Conservation (phyloP, 2,329 filamentous ascomycete species). For the Penicillium fuscoglaucum region DNA sequence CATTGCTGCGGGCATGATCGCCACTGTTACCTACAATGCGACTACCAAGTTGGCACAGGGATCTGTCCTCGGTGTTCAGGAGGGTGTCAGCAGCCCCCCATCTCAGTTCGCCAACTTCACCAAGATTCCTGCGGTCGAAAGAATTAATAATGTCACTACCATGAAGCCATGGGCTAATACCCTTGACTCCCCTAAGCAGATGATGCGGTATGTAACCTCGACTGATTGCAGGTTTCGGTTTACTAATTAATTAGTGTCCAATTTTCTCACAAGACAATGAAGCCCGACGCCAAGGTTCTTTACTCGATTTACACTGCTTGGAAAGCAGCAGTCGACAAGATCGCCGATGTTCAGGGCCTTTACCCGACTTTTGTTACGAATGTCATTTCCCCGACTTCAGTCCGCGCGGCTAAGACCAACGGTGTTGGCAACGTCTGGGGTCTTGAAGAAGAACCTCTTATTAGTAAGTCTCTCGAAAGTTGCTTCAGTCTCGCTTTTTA, state of each 20-base stretch:
- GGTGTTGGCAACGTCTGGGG: slow-evolving; percentile 45
- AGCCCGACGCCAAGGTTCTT: slow-evolving; percentile 36
- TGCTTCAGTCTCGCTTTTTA: not conserved
- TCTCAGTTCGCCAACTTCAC: slow-evolving; percentile 38
- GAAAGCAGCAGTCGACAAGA: slow-evolving; percentile 35
- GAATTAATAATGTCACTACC: slow-evolving; percentile 32
- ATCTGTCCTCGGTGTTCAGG: slow-evolving; percentile 38
- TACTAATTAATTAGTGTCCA: slow-evolving; percentile 27
- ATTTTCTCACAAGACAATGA: slow-evolving; percentile 42
- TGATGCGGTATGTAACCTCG: slow-evolving; percentile 34
- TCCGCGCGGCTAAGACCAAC: slow-evolving; percentile 36
- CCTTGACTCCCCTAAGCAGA: slow-evolving; percentile 36
- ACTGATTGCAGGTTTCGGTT: not conserved
- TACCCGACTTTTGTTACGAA: slow-evolving; percentile 43
- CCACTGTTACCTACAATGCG: slow-evolving; percentile 32
- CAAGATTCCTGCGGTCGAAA: slow-evolving; percentile 24
- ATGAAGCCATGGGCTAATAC: slow-evolving; percentile 29
- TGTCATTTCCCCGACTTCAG: slow-evolving; percentile 27
- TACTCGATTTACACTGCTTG: slow-evolving; percentile 37
- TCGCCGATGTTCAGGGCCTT: slow-evolving; percentile 40
- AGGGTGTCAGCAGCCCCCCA: slow-evolving; percentile 34
- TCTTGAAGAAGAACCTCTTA: slow-evolving; percentile 32
- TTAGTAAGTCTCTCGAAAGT: slow-evolving; percentile 28
- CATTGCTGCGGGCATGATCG: slow-evolving; percentile 35
- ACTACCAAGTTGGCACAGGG: slow-evolving; percentile 27